A percentile compares a stretch with the other conserved stretches of the same genome.
phyloP scores from a whole-genome alignment of 2,329 filamentous ascomycete genomes.

The Penicillium brasilianum region DNA sequence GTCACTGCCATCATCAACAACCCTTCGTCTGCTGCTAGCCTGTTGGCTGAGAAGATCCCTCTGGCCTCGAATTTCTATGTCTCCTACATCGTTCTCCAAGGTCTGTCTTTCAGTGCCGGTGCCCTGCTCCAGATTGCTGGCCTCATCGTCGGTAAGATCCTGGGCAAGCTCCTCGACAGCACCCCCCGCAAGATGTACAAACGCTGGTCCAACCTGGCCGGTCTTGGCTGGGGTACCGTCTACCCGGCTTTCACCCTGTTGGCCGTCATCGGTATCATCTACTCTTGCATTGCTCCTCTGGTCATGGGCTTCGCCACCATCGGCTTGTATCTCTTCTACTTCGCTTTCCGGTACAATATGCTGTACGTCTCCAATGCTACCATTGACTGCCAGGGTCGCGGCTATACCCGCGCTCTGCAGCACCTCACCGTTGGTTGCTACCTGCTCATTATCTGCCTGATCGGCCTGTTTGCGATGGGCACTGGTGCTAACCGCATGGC shows the following conservation, averaged over 20 bases:
- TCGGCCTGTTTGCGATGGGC: constrained; percentile 80
- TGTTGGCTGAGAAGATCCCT: constrained; percentile 77
- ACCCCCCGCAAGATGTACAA: constrained; percentile 81
- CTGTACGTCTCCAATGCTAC: constrained; percentile 82
- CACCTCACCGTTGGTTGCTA: constrained; percentile 86
- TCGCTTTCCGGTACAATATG: constrained; percentile 89
- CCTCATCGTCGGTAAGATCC: constrained; percentile 72
- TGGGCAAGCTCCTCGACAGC: constrained; percentile 75
- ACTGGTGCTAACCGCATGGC: constrained; percentile 65
- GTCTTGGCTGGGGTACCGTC: constrained; percentile 81
- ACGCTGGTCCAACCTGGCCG: constrained; percentile 74
- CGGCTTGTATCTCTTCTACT: constrained; percentile 79
- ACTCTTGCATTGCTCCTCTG: constrained; percentile 84
- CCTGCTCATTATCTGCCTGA: constrained; percentile 78
- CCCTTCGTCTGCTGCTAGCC: constrained; percentile 63
- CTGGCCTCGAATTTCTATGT: constrained; percentile 93
- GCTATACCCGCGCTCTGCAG: constrained; percentile 85
- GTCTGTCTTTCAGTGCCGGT: constrained; percentile 75
- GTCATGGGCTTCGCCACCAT: constrained; percentile 81
- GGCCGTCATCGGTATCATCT: constrained; percentile 79
- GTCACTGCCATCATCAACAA: constrained; percentile 66
- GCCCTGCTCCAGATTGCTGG: constrained; percentile 76
- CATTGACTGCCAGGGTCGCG: constrained; percentile 85
- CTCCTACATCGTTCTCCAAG: constrained; percentile 92
- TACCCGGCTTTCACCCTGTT: constrained; percentile 83